Percentiles rank a stretch among this genome's conserved stretches.
These are phyloP conservation scores for Eremothecium cymbalariae DNA, from an alignment of 1,139 yeast species.

Conservation along the genomic window DNA sequence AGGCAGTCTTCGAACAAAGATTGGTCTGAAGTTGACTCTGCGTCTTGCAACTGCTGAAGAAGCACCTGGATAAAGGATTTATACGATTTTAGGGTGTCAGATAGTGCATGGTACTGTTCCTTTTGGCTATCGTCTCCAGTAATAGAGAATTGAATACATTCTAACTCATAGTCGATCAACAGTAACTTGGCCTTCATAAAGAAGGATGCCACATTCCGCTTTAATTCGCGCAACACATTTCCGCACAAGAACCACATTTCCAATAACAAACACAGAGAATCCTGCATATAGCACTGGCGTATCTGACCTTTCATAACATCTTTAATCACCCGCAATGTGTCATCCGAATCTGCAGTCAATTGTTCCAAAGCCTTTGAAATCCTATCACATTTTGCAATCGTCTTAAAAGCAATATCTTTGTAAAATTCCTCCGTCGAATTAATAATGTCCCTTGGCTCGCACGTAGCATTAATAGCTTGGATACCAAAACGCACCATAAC, in stretches of 20 bases:
- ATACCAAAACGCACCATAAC: conserved; percentile 20
- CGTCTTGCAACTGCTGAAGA: conserved; percentile 30
- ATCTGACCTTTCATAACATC: conserved; percentile 5
- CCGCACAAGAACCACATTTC: conserved; percentile 25
- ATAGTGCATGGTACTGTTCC: conserved; percentile 11
- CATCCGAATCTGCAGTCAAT: conserved; percentile 12
- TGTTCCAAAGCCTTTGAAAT: conserved; percentile 21
- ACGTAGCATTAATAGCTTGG: conserved; percentile 6
- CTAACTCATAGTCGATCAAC: conserved; percentile 23
- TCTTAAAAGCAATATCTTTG: conserved; percentile 21
- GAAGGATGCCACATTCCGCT: conserved; percentile 18
- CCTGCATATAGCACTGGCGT: conserved; percentile 11
- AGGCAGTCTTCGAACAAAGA: conserved; percentile 32
- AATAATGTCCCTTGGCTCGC: conserved; percentile 4
- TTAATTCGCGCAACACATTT: conserved; percentile 15
- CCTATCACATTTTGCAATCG: conserved; percentile 23
- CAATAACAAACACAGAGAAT: conserved; percentile 20
- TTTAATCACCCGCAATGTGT: conserved; percentile 14
- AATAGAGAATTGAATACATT: conserved; percentile 9
- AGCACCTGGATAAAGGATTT: conserved; percentile 29
- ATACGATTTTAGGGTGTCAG: conserved; percentile 19
- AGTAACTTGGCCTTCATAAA: conserved; percentile 24
- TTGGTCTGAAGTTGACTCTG: conserved; percentile 27
- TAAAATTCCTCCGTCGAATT: conserved; percentile 13
- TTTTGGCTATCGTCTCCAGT: conserved; percentile 8